Conservation (phyloP, 2,329 filamentous ascomycete species). For the Diplodia scrobiculata region DNA sequence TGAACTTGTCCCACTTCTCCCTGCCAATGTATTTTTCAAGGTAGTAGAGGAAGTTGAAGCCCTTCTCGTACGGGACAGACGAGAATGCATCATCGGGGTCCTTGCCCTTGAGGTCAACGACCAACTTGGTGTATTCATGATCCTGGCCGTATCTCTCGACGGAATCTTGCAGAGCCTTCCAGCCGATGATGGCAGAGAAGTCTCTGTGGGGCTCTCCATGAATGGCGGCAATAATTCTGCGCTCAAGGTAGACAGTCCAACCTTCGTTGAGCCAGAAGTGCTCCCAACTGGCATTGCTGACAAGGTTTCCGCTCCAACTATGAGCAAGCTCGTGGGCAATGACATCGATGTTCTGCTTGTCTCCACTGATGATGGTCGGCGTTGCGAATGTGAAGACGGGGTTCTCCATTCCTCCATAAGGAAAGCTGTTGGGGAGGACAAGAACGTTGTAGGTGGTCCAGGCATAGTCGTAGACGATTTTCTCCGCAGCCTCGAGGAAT, state of each 20-base stretch:
- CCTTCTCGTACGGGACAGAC: conserved; percentile 91
- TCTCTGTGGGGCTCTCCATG: conserved; percentile 85
- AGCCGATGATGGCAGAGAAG: conserved; percentile 94
- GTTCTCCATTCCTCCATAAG: conserved; percentile 72
- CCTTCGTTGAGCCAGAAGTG: conserved; percentile 74
- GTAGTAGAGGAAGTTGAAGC: conserved; percentile 89
- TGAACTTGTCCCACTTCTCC: conserved; percentile 90
- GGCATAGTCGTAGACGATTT: conserved; percentile 73
- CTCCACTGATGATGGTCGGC: conserved; percentile 86
- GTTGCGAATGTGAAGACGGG: conserved; percentile 94
- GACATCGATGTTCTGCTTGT: conserved; percentile 84
- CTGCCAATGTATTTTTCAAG: conserved; percentile 83
- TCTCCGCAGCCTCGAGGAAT: conserved; percentile 84
- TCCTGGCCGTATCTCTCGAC: conserved; percentile 77
- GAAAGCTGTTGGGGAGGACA: conserved; percentile 78
- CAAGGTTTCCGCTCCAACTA: conserved; percentile 86
- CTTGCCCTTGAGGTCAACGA: conserved; percentile 82
- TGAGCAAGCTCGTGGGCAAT: conserved; percentile 82
- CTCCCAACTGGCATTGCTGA: conserved; percentile 78
- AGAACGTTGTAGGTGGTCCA: conserved; percentile 97
- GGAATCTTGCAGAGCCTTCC: conserved; percentile 83
- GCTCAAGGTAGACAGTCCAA: conserved; percentile 94
- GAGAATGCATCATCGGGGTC: conserved; percentile 97
- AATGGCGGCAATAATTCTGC: conserved; percentile 73
- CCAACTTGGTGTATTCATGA: conserved; percentile 90